Percentiles rank a stretch among this genome's conserved stretches.
These are phyloP conservation scores for Lolium perenne DNA, from an alignment of 176 grass and related monocot genomes.

Conservation along the genomic window DNA sequence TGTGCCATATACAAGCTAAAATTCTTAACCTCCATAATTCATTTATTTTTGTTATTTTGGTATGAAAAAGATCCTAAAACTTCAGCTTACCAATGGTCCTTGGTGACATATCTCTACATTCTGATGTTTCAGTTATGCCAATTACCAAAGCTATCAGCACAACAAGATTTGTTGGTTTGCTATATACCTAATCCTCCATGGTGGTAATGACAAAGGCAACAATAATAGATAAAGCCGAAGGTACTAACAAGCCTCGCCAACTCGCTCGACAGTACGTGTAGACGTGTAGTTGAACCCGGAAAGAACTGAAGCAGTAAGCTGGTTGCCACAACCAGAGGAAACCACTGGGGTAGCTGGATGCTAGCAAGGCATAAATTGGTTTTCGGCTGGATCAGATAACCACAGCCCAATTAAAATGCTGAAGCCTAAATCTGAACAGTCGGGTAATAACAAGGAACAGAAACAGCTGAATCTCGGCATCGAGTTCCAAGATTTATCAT, in stretches of 20 bases:
- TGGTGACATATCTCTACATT: neutral
- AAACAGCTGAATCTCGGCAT: neutral
- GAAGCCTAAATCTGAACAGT: neutral
- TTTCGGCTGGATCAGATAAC: neutral
- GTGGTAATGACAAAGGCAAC: neutral
- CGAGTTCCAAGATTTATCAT: neutral
- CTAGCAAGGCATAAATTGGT: neutral
- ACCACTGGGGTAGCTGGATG: neutral
- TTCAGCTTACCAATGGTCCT: neutral
- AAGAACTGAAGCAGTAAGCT: too few relatives aligned
- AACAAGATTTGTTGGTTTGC: neutral
- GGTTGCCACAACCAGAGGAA: neutral
- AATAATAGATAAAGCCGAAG: neutral
- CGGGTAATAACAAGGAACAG: neutral
- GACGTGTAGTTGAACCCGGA: too few relatives aligned
- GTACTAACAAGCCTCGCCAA: neutral
- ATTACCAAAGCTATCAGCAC: neutral
- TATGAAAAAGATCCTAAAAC: neutral
- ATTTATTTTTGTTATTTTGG: neutral
- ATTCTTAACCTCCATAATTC: neutral
- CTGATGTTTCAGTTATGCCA: neutral
- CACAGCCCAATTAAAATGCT: neutral
- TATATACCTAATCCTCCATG: neutral
- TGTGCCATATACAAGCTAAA: too few relatives aligned
- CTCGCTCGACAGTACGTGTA: too few relatives aligned